Evolutionary conservation across 106 monocot species (phyloP), one percentile per base, ranked within the genome.

Genomic region (Dendrobium huoshanense): DNA sequence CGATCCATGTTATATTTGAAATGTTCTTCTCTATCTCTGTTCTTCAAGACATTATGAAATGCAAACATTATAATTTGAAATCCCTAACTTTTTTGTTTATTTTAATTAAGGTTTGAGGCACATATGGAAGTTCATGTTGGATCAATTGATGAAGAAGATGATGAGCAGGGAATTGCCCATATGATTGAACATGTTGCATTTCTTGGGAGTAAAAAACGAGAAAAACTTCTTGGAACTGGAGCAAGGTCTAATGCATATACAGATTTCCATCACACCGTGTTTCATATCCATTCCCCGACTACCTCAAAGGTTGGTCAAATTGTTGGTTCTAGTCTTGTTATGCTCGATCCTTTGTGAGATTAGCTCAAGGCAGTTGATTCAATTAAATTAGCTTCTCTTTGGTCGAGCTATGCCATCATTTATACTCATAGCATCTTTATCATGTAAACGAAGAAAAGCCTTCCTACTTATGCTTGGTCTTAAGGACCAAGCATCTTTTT

Each of bases 111-210:
- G 78, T 93, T 99, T 87, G 99, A 99, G 82, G 99, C 99, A 73
- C 99, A 99, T 80, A 95, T 99, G 99, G 99, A 99, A 88, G 91
- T 99, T 86, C 99, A 99, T 87, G 99, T 90, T 86, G 99, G 99
- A 80, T 99, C 99, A 72, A 87, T 99, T 85, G 92, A 99, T 40
- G 99, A 99, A 77, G 95, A 95, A 82, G 99, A 99, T 48, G 95
- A 99, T 85, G 99, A 99, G 83, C 99, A 99, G 79, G 99, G 99
- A 47, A 99, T 99, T 91, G 99, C 99, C 41, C 99, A 99, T 83
- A 99, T 99, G 99, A 99, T 99, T 84, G 99, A 99, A 84, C 99
- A 99, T 87, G 99, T 99, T 80, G 91, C 99, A 78, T 99, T 99
- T 72, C 95, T 99, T 85, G 99, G 99, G 77, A 99, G 99, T 85